Evolutionary conservation across 1,284 basidiomycete species (phyloP), one percentile per base, ranked within the genome.

Genomic region (Erythrobasidium hasegawianum): DNA sequence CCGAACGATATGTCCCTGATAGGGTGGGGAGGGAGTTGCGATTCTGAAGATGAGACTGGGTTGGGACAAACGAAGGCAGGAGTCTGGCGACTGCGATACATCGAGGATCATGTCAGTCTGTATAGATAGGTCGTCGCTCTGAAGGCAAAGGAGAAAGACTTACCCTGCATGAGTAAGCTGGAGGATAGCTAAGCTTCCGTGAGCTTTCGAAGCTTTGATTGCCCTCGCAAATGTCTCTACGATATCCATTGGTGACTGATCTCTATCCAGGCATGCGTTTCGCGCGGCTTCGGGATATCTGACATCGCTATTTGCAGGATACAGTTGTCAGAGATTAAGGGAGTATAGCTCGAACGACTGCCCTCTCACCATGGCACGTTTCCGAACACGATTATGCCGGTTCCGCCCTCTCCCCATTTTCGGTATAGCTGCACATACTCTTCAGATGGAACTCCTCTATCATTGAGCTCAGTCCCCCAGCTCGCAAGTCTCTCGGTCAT

Each of bases 1-100:
- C 59, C 65, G 57, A 77, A 78, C 16, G 60, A 66, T 73, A 76
- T 0, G 88, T 74, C 26, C 76, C 33, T 26, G 47, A 53, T 14
- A 72, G 65, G 72, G 68, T 10, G 75, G 70, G 11, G 64, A 65
- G 88, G 9, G 86, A 87, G n/a, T 55, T 75, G 72, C 5, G 75
- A 60, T 57, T 77, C 75, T 0, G 73, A 75, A 11, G 77, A 73
- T 8, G 76, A 77, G 10, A 77, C 73, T 4, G 77, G 75, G 27
- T 73, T 57, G 27, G 73, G 68, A 66, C 72, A 71, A 29, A 78
- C 65, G 49, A 69, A 69, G 27, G 71, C 49, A 20, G 72, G 26
- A 14, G 73, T 75, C 66, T 79, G 78, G 16, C 78, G 73, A 18
- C 43, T 47, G 43, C 4, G 22, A 24, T 14, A 14, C 8, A 16